These are phyloP conservation scores for Fagopyrum tataricum DNA, from an alignment of 148 eudicot species.

Conservation along the genomic window DNA sequence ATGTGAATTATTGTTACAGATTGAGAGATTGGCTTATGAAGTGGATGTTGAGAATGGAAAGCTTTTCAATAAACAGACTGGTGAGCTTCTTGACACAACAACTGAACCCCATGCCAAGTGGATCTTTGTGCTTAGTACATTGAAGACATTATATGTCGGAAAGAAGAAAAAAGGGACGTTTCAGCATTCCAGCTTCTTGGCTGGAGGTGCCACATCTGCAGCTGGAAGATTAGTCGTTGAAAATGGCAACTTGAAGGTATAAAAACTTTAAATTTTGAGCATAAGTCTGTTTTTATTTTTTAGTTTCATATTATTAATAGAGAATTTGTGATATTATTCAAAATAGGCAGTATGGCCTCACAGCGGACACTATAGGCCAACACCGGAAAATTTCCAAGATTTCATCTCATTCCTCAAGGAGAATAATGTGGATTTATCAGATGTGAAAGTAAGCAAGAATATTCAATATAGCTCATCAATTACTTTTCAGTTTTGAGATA, in stretches of 20 bases:
- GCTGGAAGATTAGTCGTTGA: constrained; percentile 91
- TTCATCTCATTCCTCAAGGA: constrained; percentile 64
- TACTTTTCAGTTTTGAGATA: not conserved
- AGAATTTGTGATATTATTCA: not conserved
- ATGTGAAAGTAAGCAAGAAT: constrained; percentile 58
- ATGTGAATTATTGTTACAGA: constrained; percentile 28
- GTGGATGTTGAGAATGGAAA: constrained; percentile 63
- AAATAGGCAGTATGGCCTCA: constrained; percentile 97
- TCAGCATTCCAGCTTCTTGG: constrained; percentile 97
- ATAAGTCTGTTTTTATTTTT: too few species aligned
- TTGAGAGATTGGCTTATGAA: constrained; percentile 84
- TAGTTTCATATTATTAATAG: not conserved
- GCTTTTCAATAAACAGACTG: constrained; percentile 47
- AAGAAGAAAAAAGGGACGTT: constrained; percentile 88
- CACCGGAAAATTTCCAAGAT: constrained; percentile 82
- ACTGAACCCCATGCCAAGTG: constrained; percentile 62
- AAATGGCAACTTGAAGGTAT: constrained; percentile 73
- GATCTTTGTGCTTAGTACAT: constrained; percentile 92
- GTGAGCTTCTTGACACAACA: constrained; percentile 59
- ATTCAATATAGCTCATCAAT: not conserved
- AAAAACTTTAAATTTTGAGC: not conserved
- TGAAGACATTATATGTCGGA: constrained; percentile 70
- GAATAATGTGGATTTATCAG: constrained; percentile 64
- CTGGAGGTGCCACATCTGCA: constrained; percentile 96
- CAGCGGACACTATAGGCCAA: constrained; percentile 95